Evolutionary conservation across 2,329 filamentous ascomycete species (phyloP).

Genomic region (Colletotrichum liaoningense): DNA sequence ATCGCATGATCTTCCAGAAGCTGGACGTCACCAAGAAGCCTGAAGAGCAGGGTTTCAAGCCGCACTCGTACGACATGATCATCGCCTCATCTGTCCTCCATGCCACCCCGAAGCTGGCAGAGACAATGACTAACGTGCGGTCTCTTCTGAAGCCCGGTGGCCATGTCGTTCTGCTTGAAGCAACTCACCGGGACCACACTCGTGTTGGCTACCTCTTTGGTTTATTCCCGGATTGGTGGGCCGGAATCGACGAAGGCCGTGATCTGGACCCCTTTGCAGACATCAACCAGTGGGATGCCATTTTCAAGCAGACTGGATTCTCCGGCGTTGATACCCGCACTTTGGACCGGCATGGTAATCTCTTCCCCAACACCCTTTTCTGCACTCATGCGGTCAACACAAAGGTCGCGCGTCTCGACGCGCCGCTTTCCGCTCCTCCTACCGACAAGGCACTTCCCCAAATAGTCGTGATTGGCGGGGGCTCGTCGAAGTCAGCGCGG

Average conservation of each 20-base stretch:
- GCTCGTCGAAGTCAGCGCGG: background rate
- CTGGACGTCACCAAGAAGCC: slow-evolving; percentile 47
- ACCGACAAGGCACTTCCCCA: background rate
- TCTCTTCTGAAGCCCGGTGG: slow-evolving; percentile 47
- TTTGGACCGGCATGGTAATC: background rate
- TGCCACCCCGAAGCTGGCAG: slow-evolving; percentile 40
- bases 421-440: background rate
- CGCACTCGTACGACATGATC: slow-evolving; percentile 43
- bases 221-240: slow-evolving; percentile 46
- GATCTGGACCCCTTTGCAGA: slow-evolving; percentile 38
- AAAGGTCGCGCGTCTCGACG: background rate
- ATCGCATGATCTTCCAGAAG: slow-evolving; percentile 14
- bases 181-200: slow-evolving; percentile 5
- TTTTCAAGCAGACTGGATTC: slow-evolving; percentile 43
- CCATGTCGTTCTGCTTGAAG: slow-evolving; percentile 36
- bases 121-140: slow-evolving; percentile 39
- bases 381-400: background rate
- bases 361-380: slow-evolving; percentile 20
- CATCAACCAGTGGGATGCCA: slow-evolving; percentile 41
- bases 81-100: slow-evolving; percentile 45
- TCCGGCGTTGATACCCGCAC: slow-evolving; percentile 4
- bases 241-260: slow-evolving; percentile 40
- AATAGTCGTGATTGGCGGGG: background rate
- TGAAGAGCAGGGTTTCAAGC: slow-evolving; percentile 42
- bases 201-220: slow-evolving; percentile 38